Conservation (phyloP, 306 rosid genomes). For the Psophocarpus tetragonolobus region DNA sequence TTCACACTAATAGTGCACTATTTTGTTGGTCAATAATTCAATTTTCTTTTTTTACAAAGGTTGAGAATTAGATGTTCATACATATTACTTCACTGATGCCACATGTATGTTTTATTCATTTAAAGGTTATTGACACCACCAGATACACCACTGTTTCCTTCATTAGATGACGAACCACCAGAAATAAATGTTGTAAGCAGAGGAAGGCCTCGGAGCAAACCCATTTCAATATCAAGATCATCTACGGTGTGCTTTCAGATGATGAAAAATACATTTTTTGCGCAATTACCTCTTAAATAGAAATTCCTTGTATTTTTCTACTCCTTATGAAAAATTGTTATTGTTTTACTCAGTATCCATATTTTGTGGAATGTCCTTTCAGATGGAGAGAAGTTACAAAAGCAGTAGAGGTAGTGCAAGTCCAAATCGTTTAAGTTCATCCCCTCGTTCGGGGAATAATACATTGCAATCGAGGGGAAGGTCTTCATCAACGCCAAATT, state of each 20-base stretch:
- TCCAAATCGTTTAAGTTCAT: constrained; percentile 78
- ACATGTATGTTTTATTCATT: constrained; percentile 24
- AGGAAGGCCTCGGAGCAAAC: constrained; percentile 87
- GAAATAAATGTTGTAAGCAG: constrained; percentile 48
- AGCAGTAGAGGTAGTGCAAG: constrained; percentile 90
- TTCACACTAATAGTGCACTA: background rate
- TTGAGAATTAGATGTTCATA: background rate
- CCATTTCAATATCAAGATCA: constrained; percentile 85
- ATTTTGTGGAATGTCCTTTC: constrained; percentile 22
- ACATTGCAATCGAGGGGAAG: constrained; percentile 63
- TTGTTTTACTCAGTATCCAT: constrained; percentile 15
- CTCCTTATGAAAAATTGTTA: background rate
- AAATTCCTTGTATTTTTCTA: background rate
- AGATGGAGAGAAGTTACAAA: constrained; percentile 84
- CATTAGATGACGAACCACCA: constrained; percentile 73
- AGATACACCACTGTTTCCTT: constrained; percentile 84
- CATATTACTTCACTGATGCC: constrained; percentile 32
- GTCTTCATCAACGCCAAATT: constrained; percentile 56
- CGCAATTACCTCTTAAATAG: constrained; percentile 3
- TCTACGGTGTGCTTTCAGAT: constrained; percentile 66
- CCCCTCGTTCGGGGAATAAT: constrained; percentile 76
- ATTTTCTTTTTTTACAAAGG: background rate
- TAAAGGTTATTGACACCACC: constrained; percentile 86
- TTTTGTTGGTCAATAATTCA: background rate
- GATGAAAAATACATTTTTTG: constrained; percentile 31